Conservation (phyloP, 2,329 filamentous ascomycete genomes). For the Stagonosporopsis chrysanthemi region DNA sequence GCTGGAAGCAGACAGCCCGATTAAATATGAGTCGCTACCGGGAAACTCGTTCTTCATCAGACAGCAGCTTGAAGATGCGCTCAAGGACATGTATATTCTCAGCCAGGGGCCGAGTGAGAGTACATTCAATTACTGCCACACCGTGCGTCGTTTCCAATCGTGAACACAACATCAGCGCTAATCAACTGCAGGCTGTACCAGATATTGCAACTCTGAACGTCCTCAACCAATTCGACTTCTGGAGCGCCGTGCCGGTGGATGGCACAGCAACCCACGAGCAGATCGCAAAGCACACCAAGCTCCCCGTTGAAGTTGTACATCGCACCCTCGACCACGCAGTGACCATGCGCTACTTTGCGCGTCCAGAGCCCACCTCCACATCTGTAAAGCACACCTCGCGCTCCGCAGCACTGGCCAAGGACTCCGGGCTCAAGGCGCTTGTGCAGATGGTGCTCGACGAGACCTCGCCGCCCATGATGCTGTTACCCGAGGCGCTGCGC, state of each 20-base stretch:
- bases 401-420: conserved; percentile 39
- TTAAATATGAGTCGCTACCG: conserved; percentile 52
- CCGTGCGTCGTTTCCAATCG: conserved; percentile 17
- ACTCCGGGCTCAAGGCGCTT: conserved; percentile 34
- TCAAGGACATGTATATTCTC: conserved; percentile 58
- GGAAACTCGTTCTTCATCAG: conserved; percentile 55
- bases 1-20: conserved; percentile 55
- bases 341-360: conserved; percentile 48
- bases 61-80: conserved; percentile 55
- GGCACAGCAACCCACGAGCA: conserved; percentile 53
- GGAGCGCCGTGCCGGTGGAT: conserved; percentile 58
- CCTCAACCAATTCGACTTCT: conserved; percentile 63
- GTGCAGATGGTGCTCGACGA: conserved; percentile 38
- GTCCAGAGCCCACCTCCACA: conserved; percentile 17
- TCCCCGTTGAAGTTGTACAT: conserved; percentile 38
- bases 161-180: neutral
- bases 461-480: conserved; percentile 37
- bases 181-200: conserved; percentile 49
- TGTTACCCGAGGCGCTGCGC: conserved; percentile 39
- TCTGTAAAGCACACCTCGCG: conserved; percentile 39
- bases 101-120: conserved; percentile 60
- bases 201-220: conserved; percentile 57
- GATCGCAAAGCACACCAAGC: conserved; percentile 35
- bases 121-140: conserved; percentile 52
- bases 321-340: conserved; percentile 47